Evolutionary conservation across 192 early-diverging fungal species (phyloP).

Genomic region (Mortierella alpina): DNA sequence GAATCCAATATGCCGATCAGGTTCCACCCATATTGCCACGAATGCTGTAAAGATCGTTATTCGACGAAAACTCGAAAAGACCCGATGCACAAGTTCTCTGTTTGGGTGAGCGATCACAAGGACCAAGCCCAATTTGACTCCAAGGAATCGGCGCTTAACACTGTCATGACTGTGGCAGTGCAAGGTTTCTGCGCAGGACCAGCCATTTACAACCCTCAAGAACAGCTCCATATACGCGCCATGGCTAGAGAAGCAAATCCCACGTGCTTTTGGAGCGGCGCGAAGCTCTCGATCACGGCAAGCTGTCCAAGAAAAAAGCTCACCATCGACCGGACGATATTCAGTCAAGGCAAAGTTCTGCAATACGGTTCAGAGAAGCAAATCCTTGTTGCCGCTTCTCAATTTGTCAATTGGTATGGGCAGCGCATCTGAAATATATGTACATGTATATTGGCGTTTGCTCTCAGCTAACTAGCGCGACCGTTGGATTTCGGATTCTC

Average conservation of each 20-base stretch:
- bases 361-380: constrained; percentile 1
- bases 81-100: not conserved
- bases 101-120: not conserved
- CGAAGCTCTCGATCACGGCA: constrained; percentile 5
- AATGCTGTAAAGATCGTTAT: not conserved
- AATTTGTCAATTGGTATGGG: constrained; percentile 2
- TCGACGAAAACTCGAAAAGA: not conserved
- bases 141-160: not conserved
- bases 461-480: not conserved
- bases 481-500: not conserved
- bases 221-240: constrained; percentile 1
- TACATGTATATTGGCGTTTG: no score
- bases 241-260: constrained; percentile 10
- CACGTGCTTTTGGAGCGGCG: constrained; percentile 23
- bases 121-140: not conserved
- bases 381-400: not conserved
- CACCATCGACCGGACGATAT: constrained; percentile 3
- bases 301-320: constrained; percentile 5
- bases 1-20: not conserved
- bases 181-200: constrained; percentile 18
- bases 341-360: constrained; percentile 4
- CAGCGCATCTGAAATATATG: no score
- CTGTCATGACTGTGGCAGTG: constrained; percentile 4
- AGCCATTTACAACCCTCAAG: constrained; percentile 5
- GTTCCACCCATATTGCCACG: not conserved